A percentile compares a stretch with the other conserved stretches of the same genome.
phyloP scores from a whole-genome alignment of 2,329 filamentous ascomycete species.

The Furcasterigmium furcatum region DNA sequence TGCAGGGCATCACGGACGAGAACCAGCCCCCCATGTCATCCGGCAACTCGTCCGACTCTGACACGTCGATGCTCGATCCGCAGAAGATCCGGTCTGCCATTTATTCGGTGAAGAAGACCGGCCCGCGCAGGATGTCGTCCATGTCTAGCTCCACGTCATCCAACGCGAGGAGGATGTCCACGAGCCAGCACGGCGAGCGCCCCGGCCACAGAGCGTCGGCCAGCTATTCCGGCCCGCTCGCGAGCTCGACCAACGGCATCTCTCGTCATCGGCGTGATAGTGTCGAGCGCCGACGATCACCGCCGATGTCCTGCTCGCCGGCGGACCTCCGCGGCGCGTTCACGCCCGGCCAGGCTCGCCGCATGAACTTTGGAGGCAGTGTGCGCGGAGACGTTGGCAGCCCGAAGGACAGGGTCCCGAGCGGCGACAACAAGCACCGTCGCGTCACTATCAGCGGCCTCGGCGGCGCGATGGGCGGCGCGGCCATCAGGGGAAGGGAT shows the following conservation, averaged over 20 bases:
- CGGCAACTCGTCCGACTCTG: slow-evolving; percentile 43
- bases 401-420: slow-evolving; percentile 1
- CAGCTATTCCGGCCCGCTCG: slow-evolving; percentile 36
- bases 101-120: slow-evolving; percentile 47
- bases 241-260: slow-evolving; percentile 53
- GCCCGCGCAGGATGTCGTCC: slow-evolving; percentile 37
- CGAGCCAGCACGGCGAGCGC: slow-evolving; percentile 13
- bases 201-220: slow-evolving; percentile 15
- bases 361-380: slow-evolving; percentile 52
- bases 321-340: slow-evolving; percentile 34
- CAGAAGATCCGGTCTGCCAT: slow-evolving; percentile 54
- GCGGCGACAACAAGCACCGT: slow-evolving; percentile 10
- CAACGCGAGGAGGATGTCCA: slow-evolving; percentile 40
- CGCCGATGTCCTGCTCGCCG: slow-evolving; percentile 51
- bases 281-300: slow-evolving; percentile 46
- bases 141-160: slow-evolving; percentile 31
- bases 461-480: slow-evolving; percentile 5
- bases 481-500: slow-evolving; percentile 6
- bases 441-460: slow-evolving; percentile 14
- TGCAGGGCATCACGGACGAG: slow-evolving; percentile 42
- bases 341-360: slow-evolving; percentile 52
- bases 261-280: slow-evolving; percentile 50
- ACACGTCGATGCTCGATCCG: slow-evolving; percentile 47
- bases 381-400: slow-evolving; percentile 14
- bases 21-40: slow-evolving; percentile 42